Conservation (phyloP, 148 eudicot genomes). For the Amaranthus cruentus region DNA sequence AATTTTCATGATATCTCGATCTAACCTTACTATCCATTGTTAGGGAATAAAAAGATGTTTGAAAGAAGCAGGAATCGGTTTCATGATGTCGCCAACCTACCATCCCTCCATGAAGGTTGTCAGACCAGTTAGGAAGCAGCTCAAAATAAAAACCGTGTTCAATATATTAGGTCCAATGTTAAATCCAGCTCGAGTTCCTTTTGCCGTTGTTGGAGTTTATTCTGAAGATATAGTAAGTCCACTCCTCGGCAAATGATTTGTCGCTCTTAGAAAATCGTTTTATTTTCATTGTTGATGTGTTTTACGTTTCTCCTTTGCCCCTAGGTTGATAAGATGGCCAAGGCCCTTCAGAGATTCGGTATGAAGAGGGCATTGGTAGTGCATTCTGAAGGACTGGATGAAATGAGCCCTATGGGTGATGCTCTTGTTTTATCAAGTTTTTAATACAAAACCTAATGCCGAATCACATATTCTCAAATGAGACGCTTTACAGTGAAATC, state of each 20-base stretch:
- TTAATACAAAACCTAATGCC: background rate
- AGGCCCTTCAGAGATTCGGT: slow-evolving; percentile 91
- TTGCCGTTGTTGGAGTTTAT: slow-evolving; percentile 95
- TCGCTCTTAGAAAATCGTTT: background rate
- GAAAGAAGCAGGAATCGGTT: slow-evolving; percentile 84
- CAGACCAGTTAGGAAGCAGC: slow-evolving; percentile 80
- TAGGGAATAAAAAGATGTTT: slow-evolving; percentile 82
- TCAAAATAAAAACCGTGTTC: slow-evolving; percentile 86
- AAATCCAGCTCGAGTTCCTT: slow-evolving; percentile 92
- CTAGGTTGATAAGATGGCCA: slow-evolving; percentile 85
- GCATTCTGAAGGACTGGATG: slow-evolving; percentile 92
- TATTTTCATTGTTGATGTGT: background rate
- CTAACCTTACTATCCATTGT: slow-evolving; percentile 3
- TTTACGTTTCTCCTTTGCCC: background rate
- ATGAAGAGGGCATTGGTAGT: slow-evolving; percentile 96
- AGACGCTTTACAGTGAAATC: no score
- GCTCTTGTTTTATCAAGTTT: background rate
- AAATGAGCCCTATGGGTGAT: slow-evolving; percentile 92
- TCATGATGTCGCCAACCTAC: slow-evolving; percentile 94
- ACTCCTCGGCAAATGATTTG: background rate
- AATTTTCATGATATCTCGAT: background rate
- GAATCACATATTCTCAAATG: no score
- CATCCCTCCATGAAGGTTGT: slow-evolving; percentile 99
- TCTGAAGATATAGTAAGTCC: slow-evolving; percentile 70
- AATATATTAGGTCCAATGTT: slow-evolving; percentile 95